Evolutionary conservation across 305 asterid genomes (phyloP).

Genomic region (Coffea humblotiana): DNA sequence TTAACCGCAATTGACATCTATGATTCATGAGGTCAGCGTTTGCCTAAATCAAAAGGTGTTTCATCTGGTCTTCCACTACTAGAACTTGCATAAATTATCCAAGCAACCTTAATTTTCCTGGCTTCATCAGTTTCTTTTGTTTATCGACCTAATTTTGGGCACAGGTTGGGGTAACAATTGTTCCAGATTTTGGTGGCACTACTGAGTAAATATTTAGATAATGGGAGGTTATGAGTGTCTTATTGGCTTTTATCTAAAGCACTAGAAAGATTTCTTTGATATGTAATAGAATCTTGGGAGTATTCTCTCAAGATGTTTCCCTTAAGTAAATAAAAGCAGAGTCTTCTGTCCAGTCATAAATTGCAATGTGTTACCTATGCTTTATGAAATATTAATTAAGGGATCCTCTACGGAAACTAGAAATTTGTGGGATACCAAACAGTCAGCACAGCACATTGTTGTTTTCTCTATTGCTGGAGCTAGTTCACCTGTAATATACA

Average conservation of each 20-base stretch:
- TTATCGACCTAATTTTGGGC: not conserved
- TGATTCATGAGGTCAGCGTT: not conserved
- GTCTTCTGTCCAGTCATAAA: not conserved
- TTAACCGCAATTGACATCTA: not conserved
- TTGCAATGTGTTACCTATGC: not conserved
- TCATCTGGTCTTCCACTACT: not conserved
- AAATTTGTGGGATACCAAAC: not conserved
- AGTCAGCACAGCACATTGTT: not conserved
- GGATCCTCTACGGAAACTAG: not conserved
- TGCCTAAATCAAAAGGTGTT: not conserved
- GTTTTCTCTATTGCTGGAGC: not conserved
- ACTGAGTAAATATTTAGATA: not conserved
- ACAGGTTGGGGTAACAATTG: not conserved
- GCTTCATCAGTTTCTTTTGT: not conserved
- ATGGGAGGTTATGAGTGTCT: not conserved
- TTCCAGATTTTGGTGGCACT: not conserved
- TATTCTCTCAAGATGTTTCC: not conserved
- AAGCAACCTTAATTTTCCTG: not conserved
- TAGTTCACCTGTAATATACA: not conserved
- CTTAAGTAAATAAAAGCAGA: not conserved
- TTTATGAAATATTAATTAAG: not conserved
- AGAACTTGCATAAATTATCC: not conserved
- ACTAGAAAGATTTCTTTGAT: not conserved
- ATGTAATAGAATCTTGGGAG: not conserved
- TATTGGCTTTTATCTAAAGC: not conserved